Evolutionary conservation across 1,284 basidiomycete genomes (phyloP), one percentile per base, ranked within the genome.

Genomic region (Trametes versicolor): DNA sequence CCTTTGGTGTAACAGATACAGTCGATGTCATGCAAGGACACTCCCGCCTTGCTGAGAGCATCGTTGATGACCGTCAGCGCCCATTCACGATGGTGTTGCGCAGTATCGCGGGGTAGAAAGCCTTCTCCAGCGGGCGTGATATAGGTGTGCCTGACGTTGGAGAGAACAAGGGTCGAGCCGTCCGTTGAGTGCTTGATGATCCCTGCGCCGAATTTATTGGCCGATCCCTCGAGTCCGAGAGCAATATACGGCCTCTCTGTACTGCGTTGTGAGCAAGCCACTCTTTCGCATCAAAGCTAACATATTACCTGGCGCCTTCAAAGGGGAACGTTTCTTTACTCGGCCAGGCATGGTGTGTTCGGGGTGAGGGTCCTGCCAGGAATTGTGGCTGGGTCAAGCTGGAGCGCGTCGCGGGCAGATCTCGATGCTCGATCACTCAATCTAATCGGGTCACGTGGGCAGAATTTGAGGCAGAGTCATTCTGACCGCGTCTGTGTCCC

Each of bases 1-100:
- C 97, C 97, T 84, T 99, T 97, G 0, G 97, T 99, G 76, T 91
- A 99, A 75, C 97, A 98, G 58, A 99, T 97, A 72, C 96, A 97
- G 74, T 98, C 95, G 47, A 99, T 73, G 66, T 96, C 90, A 63
- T 88, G 82, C 73, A 99, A 84, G 10, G 86, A 85, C 15, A 93
- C 78, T 0, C 83, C 85, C 4, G 95, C 94, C 67, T 91, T 85
- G 43, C 82, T 80, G n/a, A 98, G 76, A 17, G 94, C 92, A 74
- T 95, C 89, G 55, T 88, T 85, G 68, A 99, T 91, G 21, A 99
- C 92, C 60, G 86, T 87, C 61, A 96, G 78, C 4, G 88, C 90
- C 97, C 98, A 99, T 77, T 96, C 87, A 65, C 96, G 91, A 81
- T 99, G 98, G 77, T 99, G 98, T 66, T 93, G 84, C 1, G 97